These are phyloP conservation scores for Boletus insuetus DNA, from an alignment of 768 basidiomycete species.

Conservation along the genomic window DNA sequence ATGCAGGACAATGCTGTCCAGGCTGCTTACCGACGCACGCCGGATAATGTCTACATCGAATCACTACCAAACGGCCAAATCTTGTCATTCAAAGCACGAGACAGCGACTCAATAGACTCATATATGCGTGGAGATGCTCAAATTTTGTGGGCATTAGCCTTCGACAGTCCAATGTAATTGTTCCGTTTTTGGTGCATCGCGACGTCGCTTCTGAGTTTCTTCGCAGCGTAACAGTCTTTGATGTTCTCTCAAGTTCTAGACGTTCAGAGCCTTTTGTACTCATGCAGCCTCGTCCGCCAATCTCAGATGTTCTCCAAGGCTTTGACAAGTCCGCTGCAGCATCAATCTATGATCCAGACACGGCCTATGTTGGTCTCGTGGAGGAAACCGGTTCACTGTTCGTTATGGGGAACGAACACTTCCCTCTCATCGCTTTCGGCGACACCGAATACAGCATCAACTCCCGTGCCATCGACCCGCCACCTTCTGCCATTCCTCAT, in stretches of 20 bases:
- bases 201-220: constrained; percentile 1
- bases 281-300: constrained; percentile 78
- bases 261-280: constrained; percentile 72
- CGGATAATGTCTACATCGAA: constrained; percentile 80
- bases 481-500: constrained; percentile 28
- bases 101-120: constrained; percentile 24
- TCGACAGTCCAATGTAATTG: constrained; percentile 67
- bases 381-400: constrained; percentile 72
- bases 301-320: constrained; percentile 67
- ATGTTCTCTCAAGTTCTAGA: constrained; percentile 53
- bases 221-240: constrained; percentile 77
- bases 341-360: constrained; percentile 46
- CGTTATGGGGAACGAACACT: constrained; percentile 80
- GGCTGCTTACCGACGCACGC: constrained; percentile 67
- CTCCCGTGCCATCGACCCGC: constrained; percentile 35
- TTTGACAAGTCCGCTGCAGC: constrained; percentile 33
- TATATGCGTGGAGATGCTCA: constrained; percentile 34
- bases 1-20: constrained; percentile 78
- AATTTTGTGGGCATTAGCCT: constrained; percentile 57
- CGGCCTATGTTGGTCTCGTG: constrained; percentile 81
- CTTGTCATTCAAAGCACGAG: constrained; percentile 61
- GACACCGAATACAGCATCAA: constrained; percentile 39
- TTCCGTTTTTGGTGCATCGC: neutral
- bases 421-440: constrained; percentile 78
- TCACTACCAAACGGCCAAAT: constrained; percentile 76